Percentiles rank a stretch among this genome's conserved stretches.
phyloP scores from a whole-genome alignment of 1,284 basidiomycete species.

The Pascua sp. region DNA sequence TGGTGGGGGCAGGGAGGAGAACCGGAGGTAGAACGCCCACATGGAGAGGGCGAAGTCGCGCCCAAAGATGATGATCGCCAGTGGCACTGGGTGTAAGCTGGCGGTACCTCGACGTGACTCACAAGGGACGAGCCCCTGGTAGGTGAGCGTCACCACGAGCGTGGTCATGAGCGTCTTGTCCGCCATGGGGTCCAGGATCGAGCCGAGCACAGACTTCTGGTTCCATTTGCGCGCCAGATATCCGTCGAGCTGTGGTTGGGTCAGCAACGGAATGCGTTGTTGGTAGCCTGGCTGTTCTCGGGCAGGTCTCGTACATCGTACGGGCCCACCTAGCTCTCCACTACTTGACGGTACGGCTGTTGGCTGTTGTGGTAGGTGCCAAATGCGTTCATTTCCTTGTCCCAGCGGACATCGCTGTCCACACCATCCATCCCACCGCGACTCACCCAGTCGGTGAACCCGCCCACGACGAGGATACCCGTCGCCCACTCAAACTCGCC shows the following conservation, averaged over 20 bases:
- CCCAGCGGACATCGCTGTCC: background rate
- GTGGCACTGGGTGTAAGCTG: constrained; percentile 59
- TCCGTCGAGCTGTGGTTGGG: constrained; percentile 68
- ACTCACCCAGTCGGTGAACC: constrained; percentile 81
- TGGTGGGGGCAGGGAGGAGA: constrained; percentile 78
- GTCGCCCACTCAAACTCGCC: constrained; percentile 77
- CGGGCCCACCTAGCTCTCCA: background rate
- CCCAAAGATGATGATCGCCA: constrained; percentile 82
- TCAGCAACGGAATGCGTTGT: background rate
- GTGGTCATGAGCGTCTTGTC: constrained; percentile 97
- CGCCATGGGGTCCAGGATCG: constrained; percentile 93
- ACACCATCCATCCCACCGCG: background rate
- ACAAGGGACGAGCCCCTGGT: constrained; percentile 83
- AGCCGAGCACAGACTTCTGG: constrained; percentile 83
- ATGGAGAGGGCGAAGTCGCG: constrained; percentile 82
- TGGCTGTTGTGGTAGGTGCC: too few relatives aligned
- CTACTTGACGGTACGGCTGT: background rate
- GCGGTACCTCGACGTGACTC: constrained; percentile 16
- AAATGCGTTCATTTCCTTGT: background rate
- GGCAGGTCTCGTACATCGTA: too few relatives aligned
- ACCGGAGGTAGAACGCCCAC: constrained; percentile 92
- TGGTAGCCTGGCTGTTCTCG: background rate
- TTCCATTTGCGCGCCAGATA: constrained; percentile 81
- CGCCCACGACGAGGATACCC: constrained; percentile 78
- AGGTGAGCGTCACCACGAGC: constrained; percentile 77